Conservation (phyloP, 805 yeast genomes). For the Wickerhamiella occidentalis region DNA sequence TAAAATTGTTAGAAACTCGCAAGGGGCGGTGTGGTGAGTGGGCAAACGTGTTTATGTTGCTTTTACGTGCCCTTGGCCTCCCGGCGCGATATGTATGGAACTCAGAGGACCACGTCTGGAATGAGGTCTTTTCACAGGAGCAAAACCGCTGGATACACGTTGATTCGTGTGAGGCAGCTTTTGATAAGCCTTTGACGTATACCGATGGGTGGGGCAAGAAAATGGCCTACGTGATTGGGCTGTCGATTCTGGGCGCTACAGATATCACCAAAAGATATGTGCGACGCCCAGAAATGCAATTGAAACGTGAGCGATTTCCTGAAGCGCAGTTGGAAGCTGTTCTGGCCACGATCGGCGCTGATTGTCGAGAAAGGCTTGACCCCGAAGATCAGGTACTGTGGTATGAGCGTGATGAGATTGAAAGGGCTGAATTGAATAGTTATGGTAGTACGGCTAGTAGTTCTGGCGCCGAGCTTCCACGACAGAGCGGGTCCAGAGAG, state of each 20-base stretch:
- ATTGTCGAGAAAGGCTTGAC: conserved; percentile 12
- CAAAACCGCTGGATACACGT: conserved; percentile 67
- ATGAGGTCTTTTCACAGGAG: conserved; percentile 61
- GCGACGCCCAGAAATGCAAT: conserved; percentile 29
- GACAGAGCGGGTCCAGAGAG: conserved; percentile 63
- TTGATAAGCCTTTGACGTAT: conserved; percentile 68
- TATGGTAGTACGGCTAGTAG: conserved; percentile 13
- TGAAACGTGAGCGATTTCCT: conserved; percentile 38
- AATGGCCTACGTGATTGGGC: conserved; percentile 79
- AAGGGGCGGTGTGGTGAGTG: conserved; percentile 91
- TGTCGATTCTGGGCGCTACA: conserved; percentile 42
- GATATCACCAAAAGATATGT: conserved; percentile 69
- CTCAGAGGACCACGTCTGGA: conserved; percentile 89
- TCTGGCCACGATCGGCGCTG: conserved; percentile 26
- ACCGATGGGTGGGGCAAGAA: conserved; percentile 83
- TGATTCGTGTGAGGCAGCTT: conserved; percentile 80
- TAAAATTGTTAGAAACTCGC: conserved; percentile 45
- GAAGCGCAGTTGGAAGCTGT: conserved; percentile 26
- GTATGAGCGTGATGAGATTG: conserved; percentile 20
- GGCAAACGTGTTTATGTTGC: conserved; percentile 70
- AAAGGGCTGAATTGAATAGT: conserved; percentile 23
- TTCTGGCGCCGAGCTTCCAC: conserved; percentile 30
- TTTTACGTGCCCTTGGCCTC: conserved; percentile 54
- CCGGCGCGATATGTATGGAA: conserved; percentile 72
- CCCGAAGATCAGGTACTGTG: conserved; percentile 19